Evolutionary conservation across 2,329 filamentous ascomycete genomes (phyloP).

Genomic region (Calonectria hawksworthii): DNA sequence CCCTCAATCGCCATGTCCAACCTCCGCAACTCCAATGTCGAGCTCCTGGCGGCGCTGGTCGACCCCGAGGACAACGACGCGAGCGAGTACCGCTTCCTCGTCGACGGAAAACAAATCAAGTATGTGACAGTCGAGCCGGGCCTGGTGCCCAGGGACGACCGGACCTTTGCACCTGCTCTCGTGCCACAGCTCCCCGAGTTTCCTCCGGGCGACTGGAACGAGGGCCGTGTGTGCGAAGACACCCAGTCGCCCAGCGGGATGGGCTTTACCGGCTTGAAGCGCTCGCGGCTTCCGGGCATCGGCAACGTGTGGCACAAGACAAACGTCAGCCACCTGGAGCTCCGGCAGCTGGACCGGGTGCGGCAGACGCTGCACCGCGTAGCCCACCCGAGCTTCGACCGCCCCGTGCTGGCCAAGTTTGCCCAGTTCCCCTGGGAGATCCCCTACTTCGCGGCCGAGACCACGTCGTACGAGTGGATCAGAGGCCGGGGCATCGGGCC

Average conservation of each 20-base stretch:
- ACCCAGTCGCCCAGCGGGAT: conserved; percentile 35
- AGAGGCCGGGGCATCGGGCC: conserved; percentile 46
- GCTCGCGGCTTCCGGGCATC: conserved; percentile 48
- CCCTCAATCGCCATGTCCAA: neutral
- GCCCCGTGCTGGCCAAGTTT: conserved; percentile 44
- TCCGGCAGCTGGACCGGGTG: conserved; percentile 40
- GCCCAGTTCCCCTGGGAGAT: conserved; percentile 49
- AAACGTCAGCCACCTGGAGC: conserved; percentile 52
- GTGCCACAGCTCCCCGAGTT: conserved; percentile 53
- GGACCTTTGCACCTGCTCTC: conserved; percentile 51
- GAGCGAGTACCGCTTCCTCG: conserved; percentile 55
- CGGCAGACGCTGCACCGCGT: conserved; percentile 47
- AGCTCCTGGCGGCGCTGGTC: conserved; percentile 43
- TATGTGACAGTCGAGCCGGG: conserved; percentile 56
- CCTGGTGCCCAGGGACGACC: conserved; percentile 48
- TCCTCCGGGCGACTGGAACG: conserved; percentile 57
- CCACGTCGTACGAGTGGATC: conserved; percentile 49
- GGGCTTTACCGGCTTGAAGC: conserved; percentile 45
- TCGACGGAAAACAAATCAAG: conserved; percentile 54
- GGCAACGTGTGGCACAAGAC: conserved; percentile 51
- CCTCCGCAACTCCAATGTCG: conserved; percentile 34
- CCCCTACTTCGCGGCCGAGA: conserved; percentile 49
- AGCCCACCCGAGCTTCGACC: conserved; percentile 41
- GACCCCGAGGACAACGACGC: conserved; percentile 43
- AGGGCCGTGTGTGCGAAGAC: conserved; percentile 50